These are phyloP conservation scores for Colletotrichum lindemuthianum DNA, from an alignment of 2,329 filamentous ascomycete species.

Conservation along the genomic window DNA sequence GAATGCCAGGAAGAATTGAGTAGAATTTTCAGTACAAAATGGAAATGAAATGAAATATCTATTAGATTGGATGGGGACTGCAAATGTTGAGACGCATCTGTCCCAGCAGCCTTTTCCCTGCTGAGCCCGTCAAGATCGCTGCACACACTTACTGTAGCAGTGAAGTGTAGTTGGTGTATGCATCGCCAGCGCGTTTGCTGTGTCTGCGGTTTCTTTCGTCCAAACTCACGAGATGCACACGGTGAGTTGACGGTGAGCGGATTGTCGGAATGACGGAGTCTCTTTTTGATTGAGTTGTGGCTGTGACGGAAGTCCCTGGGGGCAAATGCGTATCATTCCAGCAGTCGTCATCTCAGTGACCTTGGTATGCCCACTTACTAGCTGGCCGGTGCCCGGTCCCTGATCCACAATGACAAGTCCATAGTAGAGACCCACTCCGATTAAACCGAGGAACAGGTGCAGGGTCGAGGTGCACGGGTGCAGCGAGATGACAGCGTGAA, in stretches of 20 bases:
- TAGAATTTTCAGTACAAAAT: too few relatives aligned
- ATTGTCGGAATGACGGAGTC: conserved; percentile 14
- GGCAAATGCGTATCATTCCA: conserved; percentile 29
- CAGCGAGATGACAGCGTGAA: conserved; percentile 4
- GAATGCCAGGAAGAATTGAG: too few relatives aligned
- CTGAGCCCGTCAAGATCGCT: conserved; percentile 8
- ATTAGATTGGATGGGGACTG: too few relatives aligned
- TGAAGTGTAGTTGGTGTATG: background rate
- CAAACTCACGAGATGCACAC: too few relatives aligned
- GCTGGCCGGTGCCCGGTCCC: background rate
- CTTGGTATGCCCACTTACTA: conserved; percentile 21
- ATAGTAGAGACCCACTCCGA: conserved; percentile 5
- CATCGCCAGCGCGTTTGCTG: background rate
- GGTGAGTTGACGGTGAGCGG: too few relatives aligned
- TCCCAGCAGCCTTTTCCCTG: background rate
- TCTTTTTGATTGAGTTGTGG: conserved; percentile 28
- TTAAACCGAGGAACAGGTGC: conserved; percentile 2
- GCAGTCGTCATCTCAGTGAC: conserved; percentile 25
- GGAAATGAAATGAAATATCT: too few relatives aligned
- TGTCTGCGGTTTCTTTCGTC: background rate
- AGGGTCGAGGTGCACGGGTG: background rate
- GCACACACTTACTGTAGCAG: background rate
- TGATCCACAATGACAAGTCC: background rate
- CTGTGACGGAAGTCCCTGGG: conserved; percentile 22
- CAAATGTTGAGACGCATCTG: too few relatives aligned